A percentile compares a stretch with the other conserved stretches of the same genome.
Conservation (phyloP, 2,329 filamentous ascomycete species). For the Penicillium sp. region DNA sequence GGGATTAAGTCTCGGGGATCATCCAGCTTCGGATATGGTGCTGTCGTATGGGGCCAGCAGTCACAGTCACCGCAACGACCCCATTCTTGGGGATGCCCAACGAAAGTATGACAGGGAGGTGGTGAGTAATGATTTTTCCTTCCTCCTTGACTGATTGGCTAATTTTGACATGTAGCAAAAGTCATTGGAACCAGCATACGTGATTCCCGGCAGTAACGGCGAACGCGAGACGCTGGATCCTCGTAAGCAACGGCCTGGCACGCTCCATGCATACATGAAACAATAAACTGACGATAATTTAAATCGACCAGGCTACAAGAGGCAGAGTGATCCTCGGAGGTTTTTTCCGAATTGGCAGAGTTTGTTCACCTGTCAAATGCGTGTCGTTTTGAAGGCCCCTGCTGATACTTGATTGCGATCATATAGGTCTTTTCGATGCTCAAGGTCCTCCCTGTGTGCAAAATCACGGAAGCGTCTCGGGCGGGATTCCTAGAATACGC, state of each 20-base stretch:
- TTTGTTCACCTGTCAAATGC: too few relatives aligned
- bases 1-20: not conserved
- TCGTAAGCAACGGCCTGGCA: constrained; percentile 14
- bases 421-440: too few relatives aligned
- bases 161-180: not conserved
- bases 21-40: not conserved
- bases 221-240: constrained; percentile 12
- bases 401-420: too few relatives aligned
- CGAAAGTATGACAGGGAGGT: not conserved
- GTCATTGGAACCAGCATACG: constrained; percentile 1
- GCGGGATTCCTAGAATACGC: too few relatives aligned
- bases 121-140: not conserved
- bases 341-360: too few relatives aligned
- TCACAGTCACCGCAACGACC: not conserved
- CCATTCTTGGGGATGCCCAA: not conserved
- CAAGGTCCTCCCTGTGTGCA: too few relatives aligned
- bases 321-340: too few relatives aligned
- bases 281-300: too few relatives aligned
- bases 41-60: not conserved
- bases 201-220: not conserved
- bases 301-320: too few relatives aligned
- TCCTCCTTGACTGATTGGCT: not conserved
- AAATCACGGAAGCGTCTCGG: too few relatives aligned
- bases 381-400: too few relatives aligned
- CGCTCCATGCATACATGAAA: too few relatives aligned